A percentile compares a stretch with the other conserved stretches of the same genome.
phyloP scores from a whole-genome alignment of 257 asterid genomes.

The Buddleja alternifolia region DNA sequence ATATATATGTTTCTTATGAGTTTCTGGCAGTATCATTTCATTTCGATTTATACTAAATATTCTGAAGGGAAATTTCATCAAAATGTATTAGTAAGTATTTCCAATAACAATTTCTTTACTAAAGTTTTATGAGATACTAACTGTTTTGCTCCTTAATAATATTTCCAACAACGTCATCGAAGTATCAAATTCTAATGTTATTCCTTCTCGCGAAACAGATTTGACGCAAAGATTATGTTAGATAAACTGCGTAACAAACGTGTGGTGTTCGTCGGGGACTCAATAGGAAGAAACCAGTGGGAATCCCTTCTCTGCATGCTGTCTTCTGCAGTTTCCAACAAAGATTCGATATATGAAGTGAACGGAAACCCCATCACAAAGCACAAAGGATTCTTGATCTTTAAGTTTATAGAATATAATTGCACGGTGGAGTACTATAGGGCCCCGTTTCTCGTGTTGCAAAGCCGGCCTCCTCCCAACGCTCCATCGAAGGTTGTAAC shows the following conservation, averaged over 20 bases:
- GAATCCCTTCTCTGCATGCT: constrained; percentile 94
- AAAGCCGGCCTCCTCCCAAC: constrained; percentile 81
- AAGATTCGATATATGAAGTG: constrained; percentile 69
- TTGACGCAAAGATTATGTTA: constrained; percentile 70
- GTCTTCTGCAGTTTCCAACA: constrained; percentile 64
- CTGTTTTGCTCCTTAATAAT: too few species aligned
- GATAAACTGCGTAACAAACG: constrained; percentile 81
- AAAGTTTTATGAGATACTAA: too few species aligned
- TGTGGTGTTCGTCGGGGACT: constrained; percentile 84
- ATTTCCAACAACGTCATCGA: too few species aligned
- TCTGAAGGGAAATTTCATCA: too few species aligned
- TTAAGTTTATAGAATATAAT: constrained; percentile 73
- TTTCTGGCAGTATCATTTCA: too few species aligned
- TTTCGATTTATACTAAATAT: too few species aligned
- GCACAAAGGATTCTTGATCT: constrained; percentile 86
- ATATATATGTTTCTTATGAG: too few species aligned
- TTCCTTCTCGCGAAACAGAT: constrained; percentile 51
- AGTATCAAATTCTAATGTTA: too few species aligned
- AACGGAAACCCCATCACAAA: constrained; percentile 91
- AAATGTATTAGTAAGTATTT: too few species aligned
- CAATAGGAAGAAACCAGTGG: constrained; percentile 99
- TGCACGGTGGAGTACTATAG: constrained; percentile 89
- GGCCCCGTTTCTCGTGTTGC: constrained; percentile 90
- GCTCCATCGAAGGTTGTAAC: constrained; percentile 50
- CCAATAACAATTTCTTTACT: too few species aligned